Evolutionary conservation across 2,329 filamentous ascomycete species (phyloP).

Genomic region (Teratosphaeria viscida): DNA sequence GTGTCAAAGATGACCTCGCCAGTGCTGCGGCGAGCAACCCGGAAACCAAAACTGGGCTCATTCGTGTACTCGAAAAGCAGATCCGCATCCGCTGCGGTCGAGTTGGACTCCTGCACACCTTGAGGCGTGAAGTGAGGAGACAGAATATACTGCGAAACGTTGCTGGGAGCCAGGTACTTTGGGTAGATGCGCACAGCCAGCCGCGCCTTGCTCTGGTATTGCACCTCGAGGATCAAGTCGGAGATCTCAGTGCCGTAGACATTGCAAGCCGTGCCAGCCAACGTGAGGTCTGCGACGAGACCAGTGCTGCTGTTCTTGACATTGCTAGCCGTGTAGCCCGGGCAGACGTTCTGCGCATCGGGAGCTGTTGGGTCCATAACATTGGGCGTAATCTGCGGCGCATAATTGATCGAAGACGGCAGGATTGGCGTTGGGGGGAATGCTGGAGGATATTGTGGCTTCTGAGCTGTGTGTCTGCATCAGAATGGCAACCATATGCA

Average conservation of each 20-base stretch:
- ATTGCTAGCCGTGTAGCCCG: constrained; percentile 23
- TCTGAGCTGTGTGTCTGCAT: constrained; percentile 8
- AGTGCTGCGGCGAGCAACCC: constrained; percentile 47
- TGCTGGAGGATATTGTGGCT: constrained; percentile 18
- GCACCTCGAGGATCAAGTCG: constrained; percentile 15
- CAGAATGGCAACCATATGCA: not conserved
- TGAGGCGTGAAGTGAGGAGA: not conserved
- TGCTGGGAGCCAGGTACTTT: not conserved
- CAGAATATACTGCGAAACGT: not conserved
- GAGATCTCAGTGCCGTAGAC: constrained; percentile 22
- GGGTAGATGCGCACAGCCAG: constrained; percentile 2
- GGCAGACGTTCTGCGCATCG: constrained; percentile 18
- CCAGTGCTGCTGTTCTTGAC: constrained; percentile 13
- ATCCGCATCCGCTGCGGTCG: not conserved
- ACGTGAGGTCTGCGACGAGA: constrained; percentile 18
- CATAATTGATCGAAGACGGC: constrained; percentile 14
- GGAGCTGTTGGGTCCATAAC: constrained; percentile 16
- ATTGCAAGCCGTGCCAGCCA: constrained; percentile 21
- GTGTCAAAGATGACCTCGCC: constrained; percentile 59
- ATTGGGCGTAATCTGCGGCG: constrained; percentile 18
- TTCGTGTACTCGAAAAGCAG: not conserved
- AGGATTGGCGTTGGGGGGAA: constrained; percentile 19
- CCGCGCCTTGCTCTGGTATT: constrained; percentile 19
- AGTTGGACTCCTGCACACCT: constrained; percentile 4
- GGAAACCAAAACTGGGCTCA: constrained; percentile 28